A percentile compares a stretch with the other conserved stretches of the same genome.
Evolutionary conservation across 1,139 yeast genomes (phyloP).

Genomic region (Candida pseudocylindracea): DNA sequence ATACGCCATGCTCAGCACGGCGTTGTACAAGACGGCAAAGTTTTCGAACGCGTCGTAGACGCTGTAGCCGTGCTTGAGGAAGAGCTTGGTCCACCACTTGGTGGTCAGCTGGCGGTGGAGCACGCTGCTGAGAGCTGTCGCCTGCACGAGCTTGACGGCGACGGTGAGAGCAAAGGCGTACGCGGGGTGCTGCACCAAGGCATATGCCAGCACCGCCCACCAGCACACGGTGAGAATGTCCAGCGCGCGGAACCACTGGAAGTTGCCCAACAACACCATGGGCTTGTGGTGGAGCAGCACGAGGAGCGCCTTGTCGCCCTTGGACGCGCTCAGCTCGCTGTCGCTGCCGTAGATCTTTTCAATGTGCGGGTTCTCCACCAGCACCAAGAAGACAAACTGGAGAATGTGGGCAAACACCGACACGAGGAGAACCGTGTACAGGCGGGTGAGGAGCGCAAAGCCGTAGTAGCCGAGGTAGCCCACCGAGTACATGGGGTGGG

Average conservation of each 20-base stretch:
- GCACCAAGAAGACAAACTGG: constrained; percentile 58
- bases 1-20: constrained; percentile 20
- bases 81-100: constrained; percentile 46
- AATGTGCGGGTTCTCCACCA: constrained; percentile 75
- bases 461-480: constrained; percentile 85
- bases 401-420: constrained; percentile 60
- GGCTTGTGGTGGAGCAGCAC: constrained; percentile 26
- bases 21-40: constrained; percentile 57
- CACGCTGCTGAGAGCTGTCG: constrained; percentile 26
- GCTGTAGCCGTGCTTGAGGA: constrained; percentile 44
- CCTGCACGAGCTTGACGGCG: constrained; percentile 26
- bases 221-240: constrained; percentile 41
- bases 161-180: constrained; percentile 24
- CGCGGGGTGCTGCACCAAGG: constrained; percentile 22
- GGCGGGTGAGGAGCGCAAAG: constrained; percentile 55
- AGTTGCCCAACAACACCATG: constrained; percentile 38
- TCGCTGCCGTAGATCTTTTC: constrained; percentile 61
- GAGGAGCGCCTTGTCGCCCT: constrained; percentile 14
- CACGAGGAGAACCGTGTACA: constrained; percentile 48
- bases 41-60: constrained; percentile 50
- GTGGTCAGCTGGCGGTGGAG: constrained; percentile 37
- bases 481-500: constrained; percentile 86
- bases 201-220: no score
- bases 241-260: constrained; percentile 40
- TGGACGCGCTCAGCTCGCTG: no score